phyloP scores from a whole-genome alignment of 768 basidiomycete species.

The Termitomyces sp. region DNA sequence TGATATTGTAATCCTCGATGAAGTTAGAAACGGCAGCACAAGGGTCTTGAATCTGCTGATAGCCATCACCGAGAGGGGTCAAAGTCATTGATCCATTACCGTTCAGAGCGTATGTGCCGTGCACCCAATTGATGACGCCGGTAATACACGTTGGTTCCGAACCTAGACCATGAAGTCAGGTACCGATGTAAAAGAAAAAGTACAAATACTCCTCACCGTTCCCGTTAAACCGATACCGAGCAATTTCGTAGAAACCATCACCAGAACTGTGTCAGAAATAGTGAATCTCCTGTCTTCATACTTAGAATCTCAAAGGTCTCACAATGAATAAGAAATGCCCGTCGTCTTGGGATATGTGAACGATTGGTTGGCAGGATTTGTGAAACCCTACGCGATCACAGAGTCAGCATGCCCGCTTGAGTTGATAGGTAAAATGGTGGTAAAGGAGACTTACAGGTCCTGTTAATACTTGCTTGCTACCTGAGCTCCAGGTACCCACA shows the following conservation, averaged over 20 bases:
- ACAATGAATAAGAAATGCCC: constrained; percentile 90
- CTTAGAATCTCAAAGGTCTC: constrained; percentile 24
- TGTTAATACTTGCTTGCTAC: constrained; percentile 69
- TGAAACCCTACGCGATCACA: constrained; percentile 57
- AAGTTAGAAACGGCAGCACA: constrained; percentile 88
- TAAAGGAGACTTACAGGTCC: constrained; percentile 61
- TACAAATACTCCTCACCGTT: constrained; percentile 56
- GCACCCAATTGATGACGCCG: constrained; percentile 84
- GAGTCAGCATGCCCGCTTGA: constrained; percentile 4
- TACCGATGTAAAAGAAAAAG: not conserved
- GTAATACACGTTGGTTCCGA: constrained; percentile 85
- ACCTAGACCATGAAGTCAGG: constrained; percentile 35
- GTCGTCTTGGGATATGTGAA: constrained; percentile 85
- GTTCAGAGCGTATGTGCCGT: constrained; percentile 68
- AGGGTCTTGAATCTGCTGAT: constrained; percentile 91
- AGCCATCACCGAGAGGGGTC: constrained; percentile 78
- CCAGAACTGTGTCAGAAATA: constrained; percentile 41
- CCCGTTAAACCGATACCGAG: constrained; percentile 82
- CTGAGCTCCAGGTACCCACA: constrained; percentile 83
- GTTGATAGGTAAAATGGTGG: not conserved
- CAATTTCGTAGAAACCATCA: constrained; percentile 81
- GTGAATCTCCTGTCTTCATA: constrained; percentile 4
- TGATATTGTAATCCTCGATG: constrained; percentile 76
- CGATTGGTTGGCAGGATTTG: constrained; percentile 72
- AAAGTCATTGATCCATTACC: constrained; percentile 78